Evolutionary conservation across 108 stramenopile species (phyloP).

Genomic region (Nitzschia sp.): DNA sequence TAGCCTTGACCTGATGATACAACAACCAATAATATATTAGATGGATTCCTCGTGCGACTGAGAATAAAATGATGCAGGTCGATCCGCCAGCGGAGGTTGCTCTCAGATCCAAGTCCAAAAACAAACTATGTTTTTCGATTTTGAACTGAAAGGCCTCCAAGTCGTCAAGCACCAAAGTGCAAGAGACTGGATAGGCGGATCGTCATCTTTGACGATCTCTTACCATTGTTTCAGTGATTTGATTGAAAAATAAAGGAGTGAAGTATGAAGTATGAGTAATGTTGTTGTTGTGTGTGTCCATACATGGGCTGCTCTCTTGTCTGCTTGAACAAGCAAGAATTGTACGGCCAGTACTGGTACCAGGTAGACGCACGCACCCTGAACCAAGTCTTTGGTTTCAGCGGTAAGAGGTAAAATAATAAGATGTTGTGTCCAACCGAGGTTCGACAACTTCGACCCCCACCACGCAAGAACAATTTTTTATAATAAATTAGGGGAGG

Average conservation of each 20-base stretch:
- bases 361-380: no score
- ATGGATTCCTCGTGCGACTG: not conserved
- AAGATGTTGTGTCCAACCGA: no score
- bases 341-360: no score
- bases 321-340: no score
- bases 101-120: slow-evolving; percentile 5
- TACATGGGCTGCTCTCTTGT: no score
- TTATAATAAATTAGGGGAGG: no score
- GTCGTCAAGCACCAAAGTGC: slow-evolving; percentile 1
- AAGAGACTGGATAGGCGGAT: slow-evolving; percentile 43
- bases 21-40: not conserved
- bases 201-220: slow-evolving; percentile 37
- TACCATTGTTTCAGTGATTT: slow-evolving; percentile 34
- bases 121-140: slow-evolving; percentile 15
- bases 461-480: no score
- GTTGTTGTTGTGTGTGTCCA: no score
- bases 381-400: not conserved
- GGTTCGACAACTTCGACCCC: not conserved
- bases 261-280: no score
- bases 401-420: not conserved
- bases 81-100: slow-evolving; percentile 1
- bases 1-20: slow-evolving; percentile 74
- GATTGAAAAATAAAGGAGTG: no score
- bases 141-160: slow-evolving; percentile 35
- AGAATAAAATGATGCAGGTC: not conserved